Conservation (phyloP, 225 moss, liverwort and hornwort species). For the Thuidium tamariscinum region DNA sequence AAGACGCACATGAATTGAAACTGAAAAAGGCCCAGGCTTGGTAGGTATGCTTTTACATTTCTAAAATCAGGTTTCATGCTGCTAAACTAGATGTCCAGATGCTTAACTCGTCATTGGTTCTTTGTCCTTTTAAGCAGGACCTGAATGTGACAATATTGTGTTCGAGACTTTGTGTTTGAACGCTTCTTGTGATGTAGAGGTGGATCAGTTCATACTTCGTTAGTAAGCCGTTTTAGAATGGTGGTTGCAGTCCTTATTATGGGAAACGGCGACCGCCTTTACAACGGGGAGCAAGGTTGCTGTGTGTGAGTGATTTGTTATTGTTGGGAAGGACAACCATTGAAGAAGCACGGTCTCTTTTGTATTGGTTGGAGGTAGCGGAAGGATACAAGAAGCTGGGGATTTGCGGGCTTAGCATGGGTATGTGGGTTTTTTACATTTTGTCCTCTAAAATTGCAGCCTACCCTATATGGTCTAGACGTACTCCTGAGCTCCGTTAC, state of each 20-base stretch:
- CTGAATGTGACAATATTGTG: background rate
- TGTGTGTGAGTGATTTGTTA: slow-evolving; percentile 87
- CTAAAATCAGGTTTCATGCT: slow-evolving; percentile 9
- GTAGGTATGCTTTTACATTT: slow-evolving; percentile 8
- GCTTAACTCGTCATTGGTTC: background rate
- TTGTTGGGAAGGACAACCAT: slow-evolving; percentile 92
- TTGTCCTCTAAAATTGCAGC: background rate
- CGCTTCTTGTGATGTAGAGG: background rate
- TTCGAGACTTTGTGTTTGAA: background rate
- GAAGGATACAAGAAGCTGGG: slow-evolving; percentile 81
- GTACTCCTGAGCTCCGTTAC: background rate
- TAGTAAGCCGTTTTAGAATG: background rate
- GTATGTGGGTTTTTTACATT: slow-evolving; percentile 21
- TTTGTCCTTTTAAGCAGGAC: background rate
- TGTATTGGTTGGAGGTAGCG: slow-evolving; percentile 70
- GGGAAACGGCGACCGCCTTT: slow-evolving; percentile 70
- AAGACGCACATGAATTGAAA: slow-evolving; percentile 6
- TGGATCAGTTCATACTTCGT: background rate
- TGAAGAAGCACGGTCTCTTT: slow-evolving; percentile 76
- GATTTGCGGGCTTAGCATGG: slow-evolving; percentile 97
- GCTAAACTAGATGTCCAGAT: slow-evolving; percentile 2
- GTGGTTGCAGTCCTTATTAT: slow-evolving; percentile 84
- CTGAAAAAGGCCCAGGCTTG: slow-evolving; percentile 11
- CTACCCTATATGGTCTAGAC: background rate
- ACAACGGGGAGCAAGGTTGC: slow-evolving; percentile 79